Evolutionary conservation across 1,284 basidiomycete genomes (phyloP).

Genomic region (Lignosus rhinocerotis): DNA sequence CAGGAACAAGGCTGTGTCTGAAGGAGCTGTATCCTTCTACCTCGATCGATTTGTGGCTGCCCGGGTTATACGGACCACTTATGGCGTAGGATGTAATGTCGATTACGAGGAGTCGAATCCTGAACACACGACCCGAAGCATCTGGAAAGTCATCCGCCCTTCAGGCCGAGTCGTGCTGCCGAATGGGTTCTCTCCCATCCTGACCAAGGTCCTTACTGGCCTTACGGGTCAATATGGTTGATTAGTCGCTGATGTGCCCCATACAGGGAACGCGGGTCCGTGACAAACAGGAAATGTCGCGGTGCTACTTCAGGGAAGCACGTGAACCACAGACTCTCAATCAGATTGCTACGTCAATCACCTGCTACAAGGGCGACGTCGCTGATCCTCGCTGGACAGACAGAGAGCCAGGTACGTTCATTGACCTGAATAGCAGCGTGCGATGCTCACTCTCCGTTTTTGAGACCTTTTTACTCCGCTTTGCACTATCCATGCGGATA

Average conservation of each 20-base stretch:
- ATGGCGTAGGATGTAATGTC: slow-evolving; percentile 35
- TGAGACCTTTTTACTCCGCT: slow-evolving; percentile 43
- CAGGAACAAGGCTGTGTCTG: slow-evolving; percentile 36
- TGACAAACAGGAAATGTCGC: slow-evolving; percentile 32
- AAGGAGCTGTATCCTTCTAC: slow-evolving; percentile 39
- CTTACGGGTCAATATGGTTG: slow-evolving; percentile 29
- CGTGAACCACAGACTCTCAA: slow-evolving; percentile 23
- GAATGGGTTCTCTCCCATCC: slow-evolving; percentile 36
- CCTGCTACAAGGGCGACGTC: slow-evolving; percentile 43
- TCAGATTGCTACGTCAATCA: slow-evolving; percentile 36
- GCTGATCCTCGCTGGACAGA: slow-evolving; percentile 47
- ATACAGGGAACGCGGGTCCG: slow-evolving; percentile 37
- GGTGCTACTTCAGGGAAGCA: slow-evolving; percentile 23
- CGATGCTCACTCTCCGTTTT: neutral
- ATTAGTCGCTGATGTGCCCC: neutral
- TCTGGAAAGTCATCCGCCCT: slow-evolving; percentile 28
- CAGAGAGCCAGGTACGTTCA: slow-evolving; percentile 40
- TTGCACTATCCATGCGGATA: slow-evolving; percentile 45
- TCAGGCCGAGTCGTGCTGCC: slow-evolving; percentile 34
- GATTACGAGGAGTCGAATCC: slow-evolving; percentile 32
- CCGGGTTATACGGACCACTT: slow-evolving; percentile 38
- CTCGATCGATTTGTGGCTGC: slow-evolving; percentile 38
- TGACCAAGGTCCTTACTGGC: slow-evolving; percentile 32
- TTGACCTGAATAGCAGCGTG: neutral
- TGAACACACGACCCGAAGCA: slow-evolving; percentile 34